Conservation (phyloP, 805 yeast genomes). For the Schizosaccharomyces octosporus region DNA sequence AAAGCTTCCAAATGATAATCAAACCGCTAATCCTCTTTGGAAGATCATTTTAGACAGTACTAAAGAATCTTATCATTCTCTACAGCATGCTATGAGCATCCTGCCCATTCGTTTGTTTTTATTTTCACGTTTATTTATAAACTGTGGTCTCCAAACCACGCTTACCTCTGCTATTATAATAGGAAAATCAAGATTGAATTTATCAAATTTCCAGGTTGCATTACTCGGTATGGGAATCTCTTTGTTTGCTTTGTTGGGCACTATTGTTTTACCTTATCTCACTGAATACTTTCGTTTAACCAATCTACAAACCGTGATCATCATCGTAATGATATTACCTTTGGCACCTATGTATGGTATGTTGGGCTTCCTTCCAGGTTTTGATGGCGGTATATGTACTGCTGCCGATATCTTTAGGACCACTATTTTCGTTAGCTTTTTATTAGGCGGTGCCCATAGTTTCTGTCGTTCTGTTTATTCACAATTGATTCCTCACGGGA, state of each 20-base stretch:
- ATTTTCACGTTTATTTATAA: background rate
- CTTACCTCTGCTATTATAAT: background rate
- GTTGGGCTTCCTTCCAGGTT: conserved; percentile 34
- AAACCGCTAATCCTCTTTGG: background rate
- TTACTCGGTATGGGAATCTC: background rate
- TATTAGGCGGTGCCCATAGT: conserved; percentile 50
- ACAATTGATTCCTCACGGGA: conserved; percentile 46
- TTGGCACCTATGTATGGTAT: conserved; percentile 51
- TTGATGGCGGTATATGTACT: conserved; percentile 15
- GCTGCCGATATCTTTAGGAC: conserved; percentile 24
- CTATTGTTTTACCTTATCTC: background rate
- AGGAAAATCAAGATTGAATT: background rate
- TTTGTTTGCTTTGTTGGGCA: background rate
- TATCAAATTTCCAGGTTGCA: background rate
- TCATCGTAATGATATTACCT: conserved; percentile 34
- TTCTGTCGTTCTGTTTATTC: conserved; percentile 44
- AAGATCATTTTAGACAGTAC: background rate
- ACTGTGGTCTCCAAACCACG: background rate
- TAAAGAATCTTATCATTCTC: background rate
- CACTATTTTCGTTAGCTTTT: conserved; percentile 53
- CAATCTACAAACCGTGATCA: conserved; percentile 26
- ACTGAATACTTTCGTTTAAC: conserved; percentile 10
- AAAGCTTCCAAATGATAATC: background rate
- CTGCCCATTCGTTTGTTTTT: background rate
- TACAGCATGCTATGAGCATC: background rate